Conservation (phyloP, 208 protist species). For the Borovskyia barvae region DNA sequence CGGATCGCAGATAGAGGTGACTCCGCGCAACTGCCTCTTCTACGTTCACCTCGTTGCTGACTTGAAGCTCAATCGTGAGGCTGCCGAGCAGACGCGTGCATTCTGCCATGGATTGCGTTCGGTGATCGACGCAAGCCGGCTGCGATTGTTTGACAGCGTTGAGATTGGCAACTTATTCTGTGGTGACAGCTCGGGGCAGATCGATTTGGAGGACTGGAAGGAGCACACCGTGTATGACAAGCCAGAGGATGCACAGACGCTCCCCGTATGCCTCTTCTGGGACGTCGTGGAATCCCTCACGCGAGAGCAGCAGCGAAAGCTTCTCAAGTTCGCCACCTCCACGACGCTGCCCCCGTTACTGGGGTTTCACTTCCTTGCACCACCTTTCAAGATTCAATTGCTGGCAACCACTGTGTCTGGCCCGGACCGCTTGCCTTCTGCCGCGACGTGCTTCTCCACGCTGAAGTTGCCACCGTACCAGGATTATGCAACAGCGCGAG, state of each 20-base stretch:
- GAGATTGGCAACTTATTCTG: slow-evolving; percentile 87
- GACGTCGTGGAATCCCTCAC: slow-evolving; percentile 79
- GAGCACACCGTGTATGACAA: slow-evolving; percentile 80
- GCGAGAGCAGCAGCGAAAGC: slow-evolving; percentile 59
- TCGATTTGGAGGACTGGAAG: slow-evolving; percentile 90
- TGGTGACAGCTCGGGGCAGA: slow-evolving; percentile 60
- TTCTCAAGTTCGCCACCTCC: slow-evolving; percentile 90
- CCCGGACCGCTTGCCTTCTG: slow-evolving; percentile 78
- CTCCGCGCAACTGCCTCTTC: slow-evolving; percentile 77
- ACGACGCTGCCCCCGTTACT: slow-evolving; percentile 87
- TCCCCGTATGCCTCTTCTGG: slow-evolving; percentile 85
- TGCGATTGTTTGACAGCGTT: slow-evolving; percentile 85
- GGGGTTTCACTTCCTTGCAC: slow-evolving; percentile 90
- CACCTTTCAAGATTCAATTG: slow-evolving; percentile 86
- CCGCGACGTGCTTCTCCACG: slow-evolving; percentile 92
- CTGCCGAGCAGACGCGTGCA: slow-evolving; percentile 71
- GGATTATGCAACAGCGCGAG: slow-evolving; percentile 45
- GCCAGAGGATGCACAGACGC: slow-evolving; percentile 48
- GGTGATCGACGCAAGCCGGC: slow-evolving; percentile 61
- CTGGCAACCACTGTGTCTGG: slow-evolving; percentile 28
- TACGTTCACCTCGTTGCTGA: slow-evolving; percentile 93
- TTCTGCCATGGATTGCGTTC: slow-evolving; percentile 78
- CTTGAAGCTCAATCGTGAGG: slow-evolving; percentile 92
- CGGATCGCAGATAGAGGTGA: slow-evolving; percentile 84
- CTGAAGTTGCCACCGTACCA: slow-evolving; percentile 91